Conservation (phyloP, 2,329 filamentous ascomycete genomes). For the Penicillium fuscoglaucum region DNA sequence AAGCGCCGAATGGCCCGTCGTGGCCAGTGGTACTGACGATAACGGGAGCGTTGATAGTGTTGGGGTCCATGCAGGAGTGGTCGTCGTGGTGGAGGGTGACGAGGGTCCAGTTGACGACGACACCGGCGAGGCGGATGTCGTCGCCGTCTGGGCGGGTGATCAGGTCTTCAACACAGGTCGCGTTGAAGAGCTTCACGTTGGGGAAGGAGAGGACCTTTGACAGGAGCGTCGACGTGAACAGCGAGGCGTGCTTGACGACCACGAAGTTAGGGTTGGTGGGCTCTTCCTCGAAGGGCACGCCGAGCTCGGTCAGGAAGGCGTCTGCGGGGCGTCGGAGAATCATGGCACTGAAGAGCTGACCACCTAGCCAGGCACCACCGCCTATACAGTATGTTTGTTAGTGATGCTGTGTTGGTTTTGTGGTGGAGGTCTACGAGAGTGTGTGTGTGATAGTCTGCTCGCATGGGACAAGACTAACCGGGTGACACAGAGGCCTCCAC, state of each 20-base stretch:
- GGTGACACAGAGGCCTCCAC: conserved; percentile 85
- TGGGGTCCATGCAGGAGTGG: conserved; percentile 95
- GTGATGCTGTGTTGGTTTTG: not conserved
- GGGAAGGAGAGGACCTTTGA: conserved; percentile 79
- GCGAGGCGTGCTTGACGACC: conserved; percentile 88
- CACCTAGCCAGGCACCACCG: conserved; percentile 88
- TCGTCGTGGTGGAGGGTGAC: conserved; percentile 85
- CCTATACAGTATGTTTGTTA: conserved; percentile 46
- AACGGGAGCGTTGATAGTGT: conserved; percentile 90
- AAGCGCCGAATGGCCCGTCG: conserved; percentile 87
- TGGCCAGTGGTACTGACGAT: conserved; percentile 90
- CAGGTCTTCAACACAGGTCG: conserved; percentile 86
- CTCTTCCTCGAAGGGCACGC: conserved; percentile 84
- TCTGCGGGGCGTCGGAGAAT: conserved; percentile 92
- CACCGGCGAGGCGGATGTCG: conserved; percentile 73
- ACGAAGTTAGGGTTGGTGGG: conserved; percentile 83
- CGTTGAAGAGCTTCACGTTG: conserved; percentile 96
- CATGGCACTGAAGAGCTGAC: conserved; percentile 94
- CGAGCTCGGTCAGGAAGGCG: conserved; percentile 76
- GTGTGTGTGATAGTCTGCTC: not conserved
- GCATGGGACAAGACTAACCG: conserved; percentile 36
- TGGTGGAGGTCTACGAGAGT: not conserved
- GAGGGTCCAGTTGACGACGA: conserved; percentile 95
- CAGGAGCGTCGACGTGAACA: conserved; percentile 87
- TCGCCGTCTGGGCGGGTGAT: conserved; percentile 70